These are phyloP conservation scores for Lumnitzera racemosa DNA, from an alignment of 345 rosid species.

Conservation along the genomic window DNA sequence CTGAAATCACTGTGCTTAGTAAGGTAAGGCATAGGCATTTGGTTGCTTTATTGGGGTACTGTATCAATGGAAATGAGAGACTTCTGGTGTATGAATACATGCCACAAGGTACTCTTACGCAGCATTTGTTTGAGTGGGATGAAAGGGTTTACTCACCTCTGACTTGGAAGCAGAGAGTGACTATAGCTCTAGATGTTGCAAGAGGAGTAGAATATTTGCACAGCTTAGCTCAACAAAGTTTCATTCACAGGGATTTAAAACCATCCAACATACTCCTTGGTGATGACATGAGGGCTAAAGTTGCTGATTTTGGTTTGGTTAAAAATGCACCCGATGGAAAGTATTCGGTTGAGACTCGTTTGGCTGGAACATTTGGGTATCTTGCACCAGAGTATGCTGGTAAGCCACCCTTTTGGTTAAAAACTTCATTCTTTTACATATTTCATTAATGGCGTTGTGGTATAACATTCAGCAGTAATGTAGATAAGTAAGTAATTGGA, in stretches of 20 bases:
- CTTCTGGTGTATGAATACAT: slow-evolving; percentile 84
- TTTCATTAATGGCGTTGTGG: background rate
- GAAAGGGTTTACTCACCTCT: slow-evolving; percentile 40
- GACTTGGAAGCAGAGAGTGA: slow-evolving; percentile 79
- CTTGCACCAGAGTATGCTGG: slow-evolving; percentile 98
- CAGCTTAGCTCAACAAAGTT: slow-evolving; percentile 81
- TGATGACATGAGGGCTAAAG: slow-evolving; percentile 94
- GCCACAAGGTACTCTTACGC: slow-evolving; percentile 81
- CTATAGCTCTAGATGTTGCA: slow-evolving; percentile 78
- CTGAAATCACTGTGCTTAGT: slow-evolving; percentile 78
- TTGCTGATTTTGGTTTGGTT: slow-evolving; percentile 88
- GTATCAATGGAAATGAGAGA: slow-evolving; percentile 71
- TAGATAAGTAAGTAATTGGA: background rate
- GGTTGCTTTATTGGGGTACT: slow-evolving; percentile 78
- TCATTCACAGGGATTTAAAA: slow-evolving; percentile 85
- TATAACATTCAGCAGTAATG: background rate
- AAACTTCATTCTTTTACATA: background rate
- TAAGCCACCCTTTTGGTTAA: slow-evolving; percentile 15
- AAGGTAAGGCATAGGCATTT: slow-evolving; percentile 87
- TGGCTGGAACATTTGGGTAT: slow-evolving; percentile 96
- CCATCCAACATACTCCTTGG: slow-evolving; percentile 86
- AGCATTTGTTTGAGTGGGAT: slow-evolving; percentile 60
- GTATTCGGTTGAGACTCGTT: slow-evolving; percentile 75
- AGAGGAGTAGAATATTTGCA: slow-evolving; percentile 91
- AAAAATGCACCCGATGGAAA: slow-evolving; percentile 85